Conservation (phyloP, 192 early-diverging fungal species). For the Neocallimastix lanati region DNA sequence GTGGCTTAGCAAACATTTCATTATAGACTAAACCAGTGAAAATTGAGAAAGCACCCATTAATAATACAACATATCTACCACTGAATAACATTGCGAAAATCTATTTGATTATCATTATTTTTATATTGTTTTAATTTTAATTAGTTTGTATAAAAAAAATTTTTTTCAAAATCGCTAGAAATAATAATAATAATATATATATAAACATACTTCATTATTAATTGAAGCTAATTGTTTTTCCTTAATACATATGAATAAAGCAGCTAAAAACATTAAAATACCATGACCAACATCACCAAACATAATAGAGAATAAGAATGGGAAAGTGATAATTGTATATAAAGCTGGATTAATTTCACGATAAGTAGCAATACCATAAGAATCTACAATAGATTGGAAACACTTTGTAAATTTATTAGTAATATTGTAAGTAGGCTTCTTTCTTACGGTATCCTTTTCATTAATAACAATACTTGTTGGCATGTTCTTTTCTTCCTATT, state of each 20-base stretch:
- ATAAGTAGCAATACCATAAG: slow-evolving; percentile 91
- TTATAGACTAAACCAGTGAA: slow-evolving; percentile 97
- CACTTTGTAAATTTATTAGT: slow-evolving; percentile 90
- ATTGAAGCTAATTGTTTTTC: slow-evolving; percentile 51
- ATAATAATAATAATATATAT: too few species aligned
- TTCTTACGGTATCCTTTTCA: slow-evolving; percentile 73
- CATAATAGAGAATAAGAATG: slow-evolving; percentile 99
- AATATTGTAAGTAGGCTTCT: slow-evolving; percentile 83
- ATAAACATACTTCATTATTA: background rate
- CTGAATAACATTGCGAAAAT: slow-evolving; percentile 78
- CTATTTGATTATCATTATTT: too few species aligned
- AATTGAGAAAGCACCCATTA: slow-evolving; percentile 95
- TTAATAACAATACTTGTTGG: slow-evolving; percentile 48
- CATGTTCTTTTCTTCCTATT: slow-evolving; percentile 7
- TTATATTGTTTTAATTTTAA: too few species aligned
- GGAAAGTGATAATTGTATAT: slow-evolving; percentile 92
- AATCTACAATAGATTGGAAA: slow-evolving; percentile 93
- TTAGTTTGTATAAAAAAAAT: too few species aligned
- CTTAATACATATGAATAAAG: slow-evolving; percentile 52
- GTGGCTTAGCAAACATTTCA: slow-evolving; percentile 78
- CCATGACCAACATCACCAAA: slow-evolving; percentile 99
- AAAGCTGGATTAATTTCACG: slow-evolving; percentile 96
- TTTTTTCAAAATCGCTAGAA: too few species aligned
- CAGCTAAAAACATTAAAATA: slow-evolving; percentile 59
- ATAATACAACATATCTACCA: slow-evolving; percentile 90